Percentiles rank a stretch among this genome's conserved stretches.
Evolutionary conservation across 2,329 filamentous ascomycete species (phyloP).

Genomic region (Juglanconis sp.): DNA sequence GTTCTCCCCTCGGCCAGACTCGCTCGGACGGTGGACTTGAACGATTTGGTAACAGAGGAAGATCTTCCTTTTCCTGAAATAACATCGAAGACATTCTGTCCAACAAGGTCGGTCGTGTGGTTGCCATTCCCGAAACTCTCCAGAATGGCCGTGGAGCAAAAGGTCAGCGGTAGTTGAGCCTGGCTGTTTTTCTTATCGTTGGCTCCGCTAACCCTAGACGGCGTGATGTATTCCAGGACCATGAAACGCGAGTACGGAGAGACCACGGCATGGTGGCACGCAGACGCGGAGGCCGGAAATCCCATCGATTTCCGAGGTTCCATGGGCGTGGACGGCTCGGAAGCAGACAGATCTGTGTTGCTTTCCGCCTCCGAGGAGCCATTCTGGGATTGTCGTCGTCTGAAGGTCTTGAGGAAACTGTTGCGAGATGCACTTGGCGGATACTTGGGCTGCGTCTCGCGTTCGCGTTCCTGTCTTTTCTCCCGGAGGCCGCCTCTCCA

Average conservation of each 20-base stretch:
- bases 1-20: conserved; percentile 3
- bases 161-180: neutral
- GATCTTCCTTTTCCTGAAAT: conserved; percentile 7
- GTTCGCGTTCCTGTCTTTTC: neutral
- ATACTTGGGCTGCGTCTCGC: conserved; percentile 3
- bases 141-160: conserved; percentile 7
- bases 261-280: neutral
- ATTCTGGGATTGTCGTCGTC: neutral
- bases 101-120: neutral
- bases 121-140: conserved; percentile 5
- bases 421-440: conserved; percentile 11
- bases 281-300: neutral
- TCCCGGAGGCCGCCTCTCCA: neutral
- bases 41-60: conserved; percentile 2
- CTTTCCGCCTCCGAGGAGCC: neutral
- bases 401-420: conserved; percentile 7
- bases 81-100: conserved; percentile 8
- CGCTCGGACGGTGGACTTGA: conserved; percentile 6
- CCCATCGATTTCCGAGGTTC: neutral
- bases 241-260: conserved; percentile 14
- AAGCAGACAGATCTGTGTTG: neutral
- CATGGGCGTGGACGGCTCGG: conserved; percentile 7
- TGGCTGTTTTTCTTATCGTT: conserved; percentile 1
- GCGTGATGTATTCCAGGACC: conserved; percentile 1
- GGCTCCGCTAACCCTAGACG: neutral